A percentile compares a stretch with the other conserved stretches of the same genome.
Conservation (phyloP, 1,139 yeast species). For the Suhomyces coccinellae region DNA sequence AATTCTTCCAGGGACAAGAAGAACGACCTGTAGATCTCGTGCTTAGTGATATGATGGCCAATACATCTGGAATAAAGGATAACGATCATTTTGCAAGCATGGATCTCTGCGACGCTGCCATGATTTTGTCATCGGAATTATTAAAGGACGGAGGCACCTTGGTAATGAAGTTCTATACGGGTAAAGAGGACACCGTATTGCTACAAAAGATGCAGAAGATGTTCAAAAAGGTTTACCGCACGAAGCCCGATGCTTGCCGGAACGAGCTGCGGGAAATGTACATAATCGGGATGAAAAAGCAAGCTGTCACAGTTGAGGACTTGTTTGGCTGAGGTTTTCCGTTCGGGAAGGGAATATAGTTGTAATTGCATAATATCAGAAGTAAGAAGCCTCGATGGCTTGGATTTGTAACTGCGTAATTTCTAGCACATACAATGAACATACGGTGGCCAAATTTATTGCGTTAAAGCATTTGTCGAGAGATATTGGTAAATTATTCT, state of each 20-base stretch:
- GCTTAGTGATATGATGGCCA: conserved; percentile 52
- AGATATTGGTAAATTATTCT: too few species aligned
- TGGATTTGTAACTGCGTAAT: too few species aligned
- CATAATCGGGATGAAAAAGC: conserved; percentile 30
- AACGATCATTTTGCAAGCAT: conserved; percentile 47
- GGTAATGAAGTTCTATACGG: conserved; percentile 46
- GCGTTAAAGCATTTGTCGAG: too few species aligned
- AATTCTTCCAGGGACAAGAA: conserved; percentile 13
- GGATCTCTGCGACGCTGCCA: conserved; percentile 45
- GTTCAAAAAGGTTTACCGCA: conserved; percentile 34
- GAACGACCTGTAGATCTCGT: conserved; percentile 31
- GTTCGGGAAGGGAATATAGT: not conserved
- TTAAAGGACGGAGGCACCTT: conserved; percentile 35
- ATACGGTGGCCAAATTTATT: too few species aligned
- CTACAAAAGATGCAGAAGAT: conserved; percentile 26
- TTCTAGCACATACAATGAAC: too few species aligned
- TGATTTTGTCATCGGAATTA: conserved; percentile 30
- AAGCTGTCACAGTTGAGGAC: conserved; percentile 7
- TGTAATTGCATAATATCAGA: too few species aligned
- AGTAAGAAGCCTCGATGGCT: too few species aligned
- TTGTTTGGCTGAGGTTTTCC: conserved; percentile 7
- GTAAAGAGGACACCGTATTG: conserved; percentile 36
- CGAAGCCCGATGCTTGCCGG: conserved; percentile 42
- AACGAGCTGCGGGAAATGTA: conserved; percentile 44
- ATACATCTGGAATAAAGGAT: conserved; percentile 45